A percentile compares a stretch with the other conserved stretches of the same genome.
Evolutionary conservation across 1,284 basidiomycete genomes (phyloP).

Genomic region (Papiliotrema nemorosa): DNA sequence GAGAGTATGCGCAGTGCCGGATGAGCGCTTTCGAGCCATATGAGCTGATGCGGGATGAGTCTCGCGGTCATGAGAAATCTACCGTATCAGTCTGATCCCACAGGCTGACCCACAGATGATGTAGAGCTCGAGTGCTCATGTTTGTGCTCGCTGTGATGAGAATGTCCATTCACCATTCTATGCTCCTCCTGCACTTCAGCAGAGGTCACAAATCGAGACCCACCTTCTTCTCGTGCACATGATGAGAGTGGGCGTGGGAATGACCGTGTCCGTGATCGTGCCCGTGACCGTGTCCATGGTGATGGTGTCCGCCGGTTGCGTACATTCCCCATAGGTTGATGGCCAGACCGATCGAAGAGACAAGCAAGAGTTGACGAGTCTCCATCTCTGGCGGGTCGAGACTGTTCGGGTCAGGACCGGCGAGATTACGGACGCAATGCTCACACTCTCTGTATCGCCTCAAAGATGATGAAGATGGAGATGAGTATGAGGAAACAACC

Average conservation of each 20-base stretch:
- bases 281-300: slow-evolving; percentile 57
- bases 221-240: slow-evolving; percentile 12
- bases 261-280: slow-evolving; percentile 51
- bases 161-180: slow-evolving; percentile 29
- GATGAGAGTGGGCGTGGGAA: slow-evolving; percentile 17
- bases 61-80: slow-evolving; percentile 2
- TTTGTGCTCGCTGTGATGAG: slow-evolving; percentile 3
- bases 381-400: slow-evolving; percentile 98
- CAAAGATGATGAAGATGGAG: slow-evolving; percentile 96
- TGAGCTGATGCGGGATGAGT: not conserved
- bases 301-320: slow-evolving; percentile 93
- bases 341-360: slow-evolving; percentile 80
- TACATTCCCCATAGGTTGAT: slow-evolving; percentile 99
- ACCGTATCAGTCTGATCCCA: not conserved
- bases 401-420: slow-evolving; percentile 48
- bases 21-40: not conserved
- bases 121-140: no score
- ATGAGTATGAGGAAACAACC: slow-evolving; percentile 86
- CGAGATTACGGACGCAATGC: slow-evolving; percentile 34
- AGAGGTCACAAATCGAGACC: not conserved
- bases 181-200: slow-evolving; percentile 21
- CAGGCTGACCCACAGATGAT: no score
- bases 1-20: not conserved
- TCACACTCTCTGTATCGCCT: slow-evolving; percentile 90
- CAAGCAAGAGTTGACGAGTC: slow-evolving; percentile 84